A percentile compares a stretch with the other conserved stretches of the same genome.
Conservation (phyloP, 2,329 filamentous ascomycete species). For the Aspergillus proliferans region DNA sequence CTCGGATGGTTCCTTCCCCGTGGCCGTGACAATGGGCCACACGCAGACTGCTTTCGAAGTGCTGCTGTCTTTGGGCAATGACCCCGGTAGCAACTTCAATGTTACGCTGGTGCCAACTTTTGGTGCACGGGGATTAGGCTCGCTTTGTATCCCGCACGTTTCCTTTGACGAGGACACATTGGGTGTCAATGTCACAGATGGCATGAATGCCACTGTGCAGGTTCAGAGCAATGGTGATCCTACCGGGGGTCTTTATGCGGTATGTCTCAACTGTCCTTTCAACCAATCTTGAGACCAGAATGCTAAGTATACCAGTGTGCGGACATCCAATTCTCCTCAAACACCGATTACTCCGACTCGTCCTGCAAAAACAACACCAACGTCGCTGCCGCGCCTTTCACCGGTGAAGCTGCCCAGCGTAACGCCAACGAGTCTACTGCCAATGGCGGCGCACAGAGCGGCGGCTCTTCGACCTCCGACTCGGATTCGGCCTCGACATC, state of each 20-base stretch:
- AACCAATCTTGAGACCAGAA: background rate
- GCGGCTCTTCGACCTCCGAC: constrained; percentile 7
- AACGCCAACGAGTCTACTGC: constrained; percentile 42
- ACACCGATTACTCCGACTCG: constrained; percentile 40
- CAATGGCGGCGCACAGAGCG: constrained; percentile 26
- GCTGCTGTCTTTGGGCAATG: constrained; percentile 47
- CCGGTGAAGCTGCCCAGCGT: constrained; percentile 27
- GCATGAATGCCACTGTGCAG: constrained; percentile 61
- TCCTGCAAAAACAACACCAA: constrained; percentile 56
- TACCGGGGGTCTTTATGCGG: constrained; percentile 61
- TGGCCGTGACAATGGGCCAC: constrained; percentile 50
- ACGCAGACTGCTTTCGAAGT: constrained; percentile 48
- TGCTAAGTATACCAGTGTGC: constrained; percentile 51
- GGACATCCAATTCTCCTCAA: constrained; percentile 61
- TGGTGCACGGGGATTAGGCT: constrained; percentile 55
- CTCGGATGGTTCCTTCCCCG: constrained; percentile 42
- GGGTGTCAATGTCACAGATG: constrained; percentile 50
- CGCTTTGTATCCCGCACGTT: constrained; percentile 60
- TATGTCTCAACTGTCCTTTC: constrained; percentile 26
- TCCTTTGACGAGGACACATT: constrained; percentile 24
- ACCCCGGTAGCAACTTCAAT: constrained; percentile 59
- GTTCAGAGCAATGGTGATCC: constrained; percentile 58
- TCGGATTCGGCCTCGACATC: constrained; percentile 18
- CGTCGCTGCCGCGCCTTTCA: constrained; percentile 43
- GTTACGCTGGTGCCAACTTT: constrained; percentile 58